Conservation (phyloP, 768 basidiomycete genomes). For the Saitozyma podzolica region DNA sequence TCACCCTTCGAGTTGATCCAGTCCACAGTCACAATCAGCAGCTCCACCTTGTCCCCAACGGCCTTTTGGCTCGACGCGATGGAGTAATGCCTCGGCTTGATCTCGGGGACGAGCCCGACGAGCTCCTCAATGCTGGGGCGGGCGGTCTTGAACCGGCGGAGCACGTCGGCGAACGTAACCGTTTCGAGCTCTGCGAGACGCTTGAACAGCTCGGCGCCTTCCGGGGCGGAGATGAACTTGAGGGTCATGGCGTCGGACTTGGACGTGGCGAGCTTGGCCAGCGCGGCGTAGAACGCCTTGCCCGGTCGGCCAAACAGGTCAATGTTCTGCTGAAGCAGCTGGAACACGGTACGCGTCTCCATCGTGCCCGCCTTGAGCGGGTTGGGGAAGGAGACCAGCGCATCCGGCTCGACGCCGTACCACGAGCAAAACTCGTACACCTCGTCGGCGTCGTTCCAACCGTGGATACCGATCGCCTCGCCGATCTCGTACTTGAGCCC, state of each 20-base stretch:
- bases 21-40: conserved; percentile 93
- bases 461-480: conserved; percentile 94
- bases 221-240: conserved; percentile 88
- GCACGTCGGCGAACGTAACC: conserved; percentile 84
- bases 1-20: conserved; percentile 83
- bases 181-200: conserved; percentile 93
- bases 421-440: conserved; percentile 84
- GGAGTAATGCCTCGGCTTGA: conserved; percentile 96
- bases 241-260: conserved; percentile 74
- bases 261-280: conserved; percentile 71
- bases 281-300: conserved; percentile 89
- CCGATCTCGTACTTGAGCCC: conserved; percentile 94
- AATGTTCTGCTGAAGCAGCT: conserved; percentile 92
- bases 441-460: conserved; percentile 91
- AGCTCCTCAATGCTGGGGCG: conserved; percentile 78
- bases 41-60: conserved; percentile 90
- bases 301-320: conserved; percentile 95
- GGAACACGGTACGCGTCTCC: conserved; percentile 93
- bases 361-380: conserved; percentile 61
- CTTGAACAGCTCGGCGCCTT: conserved; percentile 90
- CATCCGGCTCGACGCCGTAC: conserved; percentile 82
- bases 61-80: conserved; percentile 95
- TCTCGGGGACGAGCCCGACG: conserved; percentile 87
- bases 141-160: conserved; percentile 74
- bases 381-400: conserved; percentile 77